These are phyloP conservation scores for Pseudomonodictys pantanalensis DNA, from an alignment of 495 filamentous ascomycete species.

Conservation along the genomic window DNA sequence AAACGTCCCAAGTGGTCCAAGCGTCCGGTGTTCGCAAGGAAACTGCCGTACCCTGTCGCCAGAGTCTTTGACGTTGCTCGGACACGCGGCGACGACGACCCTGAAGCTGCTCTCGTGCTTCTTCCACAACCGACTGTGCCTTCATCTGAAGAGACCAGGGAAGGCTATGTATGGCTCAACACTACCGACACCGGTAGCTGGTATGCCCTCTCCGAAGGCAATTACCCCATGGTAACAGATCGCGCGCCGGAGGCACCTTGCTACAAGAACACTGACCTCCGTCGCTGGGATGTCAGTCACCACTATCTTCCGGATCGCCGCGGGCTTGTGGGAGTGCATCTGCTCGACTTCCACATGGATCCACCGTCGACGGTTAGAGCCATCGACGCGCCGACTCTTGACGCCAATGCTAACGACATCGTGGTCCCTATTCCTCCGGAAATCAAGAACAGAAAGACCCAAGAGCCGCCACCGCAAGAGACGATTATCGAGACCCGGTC, in stretches of 20 bases:
- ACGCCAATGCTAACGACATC: neutral
- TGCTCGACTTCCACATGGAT: constrained; percentile 5
- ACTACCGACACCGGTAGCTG: constrained; percentile 79
- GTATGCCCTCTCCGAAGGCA: constrained; percentile 88
- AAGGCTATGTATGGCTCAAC: constrained; percentile 77
- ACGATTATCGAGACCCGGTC: constrained; percentile 7
- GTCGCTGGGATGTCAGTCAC: constrained; percentile 19
- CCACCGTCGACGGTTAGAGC: neutral
- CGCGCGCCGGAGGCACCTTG: constrained; percentile 63
- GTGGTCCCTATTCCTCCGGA: neutral
- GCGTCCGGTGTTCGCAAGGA: constrained; percentile 53
- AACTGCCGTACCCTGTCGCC: constrained; percentile 78
- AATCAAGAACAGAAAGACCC: neutral
- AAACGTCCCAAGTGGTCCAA: constrained; percentile 48
- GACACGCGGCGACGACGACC: constrained; percentile 55
- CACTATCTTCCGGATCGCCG: constrained; percentile 22
- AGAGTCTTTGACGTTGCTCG: constrained; percentile 88
- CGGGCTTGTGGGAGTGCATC: constrained; percentile 28
- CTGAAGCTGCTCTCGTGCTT: constrained; percentile 65
- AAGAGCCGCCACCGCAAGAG: neutral
- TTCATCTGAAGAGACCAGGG: constrained; percentile 55
- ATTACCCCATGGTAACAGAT: constrained; percentile 77
- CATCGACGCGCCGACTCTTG: neutral
- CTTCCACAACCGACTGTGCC: constrained; percentile 83
- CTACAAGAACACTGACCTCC: constrained; percentile 44